Evolutionary conservation across 2,329 filamentous ascomycete genomes (phyloP).

Genomic region (Orbilia javanica): DNA sequence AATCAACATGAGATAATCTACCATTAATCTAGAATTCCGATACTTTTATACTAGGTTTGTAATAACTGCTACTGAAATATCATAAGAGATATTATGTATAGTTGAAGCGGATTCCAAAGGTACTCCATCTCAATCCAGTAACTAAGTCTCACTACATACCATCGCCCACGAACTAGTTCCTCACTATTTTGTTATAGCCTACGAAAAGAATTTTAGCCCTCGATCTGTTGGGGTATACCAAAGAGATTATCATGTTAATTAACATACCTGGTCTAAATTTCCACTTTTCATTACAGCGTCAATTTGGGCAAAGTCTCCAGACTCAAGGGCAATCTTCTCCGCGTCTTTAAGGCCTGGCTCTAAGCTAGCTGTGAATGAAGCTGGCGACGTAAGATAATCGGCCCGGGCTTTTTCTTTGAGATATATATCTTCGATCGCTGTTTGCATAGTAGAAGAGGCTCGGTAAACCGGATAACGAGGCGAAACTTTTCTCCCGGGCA

Average conservation of each 20-base stretch:
- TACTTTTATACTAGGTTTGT: no score
- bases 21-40: no score
- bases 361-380: background rate
- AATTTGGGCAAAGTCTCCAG: slow-evolving; percentile 12
- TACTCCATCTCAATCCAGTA: no score
- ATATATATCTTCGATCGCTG: slow-evolving; percentile 19
- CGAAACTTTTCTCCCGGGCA: background rate
- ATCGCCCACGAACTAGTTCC: no score
- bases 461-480: slow-evolving; percentile 6
- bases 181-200: background rate
- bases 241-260: no score
- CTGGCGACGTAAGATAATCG: background rate
- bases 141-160: no score
- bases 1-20: no score
- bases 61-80: no score
- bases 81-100: no score
- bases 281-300: slow-evolving; percentile 22
- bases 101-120: no score
- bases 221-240: no score
- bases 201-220: background rate
- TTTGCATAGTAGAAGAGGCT: slow-evolving; percentile 15
- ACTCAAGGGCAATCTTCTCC: slow-evolving; percentile 12
- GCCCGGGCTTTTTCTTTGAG: slow-evolving; percentile 1
- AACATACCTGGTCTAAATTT: slow-evolving; percentile 10
- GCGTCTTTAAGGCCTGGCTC: background rate